Conservation (phyloP, 148 eudicot species). For the Chenopodium berlandieri region DNA sequence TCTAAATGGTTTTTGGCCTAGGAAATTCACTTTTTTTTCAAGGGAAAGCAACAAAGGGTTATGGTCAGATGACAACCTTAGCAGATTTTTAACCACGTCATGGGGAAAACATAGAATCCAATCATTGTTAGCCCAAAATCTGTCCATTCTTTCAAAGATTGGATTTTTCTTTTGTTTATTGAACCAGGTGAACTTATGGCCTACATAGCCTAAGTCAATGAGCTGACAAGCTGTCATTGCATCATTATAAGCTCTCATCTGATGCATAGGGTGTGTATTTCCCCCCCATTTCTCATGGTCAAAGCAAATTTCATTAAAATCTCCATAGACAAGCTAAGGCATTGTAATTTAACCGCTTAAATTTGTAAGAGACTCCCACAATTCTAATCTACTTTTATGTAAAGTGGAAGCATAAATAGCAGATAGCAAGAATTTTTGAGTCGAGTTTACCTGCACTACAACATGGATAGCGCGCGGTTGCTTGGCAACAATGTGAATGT, state of each 20-base stretch:
- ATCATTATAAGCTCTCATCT: not conserved
- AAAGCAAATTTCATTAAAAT: not conserved
- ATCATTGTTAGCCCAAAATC: not conserved
- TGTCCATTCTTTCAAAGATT: not conserved
- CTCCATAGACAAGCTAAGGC: not conserved
- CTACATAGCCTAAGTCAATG: not conserved
- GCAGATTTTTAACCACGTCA: not conserved
- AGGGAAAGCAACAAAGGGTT: not conserved
- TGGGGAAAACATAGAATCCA: not conserved
- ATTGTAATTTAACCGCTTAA: rapidly evolving
- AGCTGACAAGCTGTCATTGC: not conserved
- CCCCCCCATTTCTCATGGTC: not conserved
- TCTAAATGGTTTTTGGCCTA: not conserved
- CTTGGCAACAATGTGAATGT: not conserved
- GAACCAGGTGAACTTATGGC: not conserved
- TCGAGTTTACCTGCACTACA: not conserved
- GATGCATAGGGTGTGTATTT: not conserved
- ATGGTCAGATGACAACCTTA: not conserved
- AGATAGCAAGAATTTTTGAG: not conserved
- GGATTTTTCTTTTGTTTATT: not conserved
- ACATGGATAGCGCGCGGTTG: not conserved
- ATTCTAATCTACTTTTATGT: not conserved
- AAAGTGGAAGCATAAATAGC: not conserved
- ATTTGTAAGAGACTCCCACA: not conserved
- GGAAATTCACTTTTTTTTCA: not conserved